Conservation (phyloP, 2,329 filamentous ascomycete genomes). For the Neonectria hederae region DNA sequence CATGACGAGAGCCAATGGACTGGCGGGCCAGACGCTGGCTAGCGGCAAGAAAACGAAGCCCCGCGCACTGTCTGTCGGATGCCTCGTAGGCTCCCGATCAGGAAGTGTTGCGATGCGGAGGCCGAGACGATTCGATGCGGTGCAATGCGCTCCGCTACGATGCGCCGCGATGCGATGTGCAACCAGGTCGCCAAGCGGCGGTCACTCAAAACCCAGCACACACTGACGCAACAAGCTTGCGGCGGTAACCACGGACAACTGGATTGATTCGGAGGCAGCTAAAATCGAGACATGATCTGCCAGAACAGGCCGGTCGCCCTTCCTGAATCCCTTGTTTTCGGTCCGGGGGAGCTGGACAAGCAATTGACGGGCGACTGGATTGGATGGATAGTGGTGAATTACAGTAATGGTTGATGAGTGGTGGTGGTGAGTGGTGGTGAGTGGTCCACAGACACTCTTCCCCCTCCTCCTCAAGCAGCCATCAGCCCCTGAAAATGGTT, state of each 20-base stretch:
- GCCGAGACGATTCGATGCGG: slow-evolving; percentile 27
- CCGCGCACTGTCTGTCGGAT: slow-evolving; percentile 23
- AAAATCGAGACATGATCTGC: slow-evolving; percentile 53
- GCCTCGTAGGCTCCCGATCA: slow-evolving; percentile 35
- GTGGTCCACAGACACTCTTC: slow-evolving; percentile 6
- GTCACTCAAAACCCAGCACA: slow-evolving; percentile 15
- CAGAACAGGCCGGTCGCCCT: slow-evolving; percentile 28
- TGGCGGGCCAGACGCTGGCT: slow-evolving; percentile 22
- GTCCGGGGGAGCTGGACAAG: slow-evolving; percentile 2
- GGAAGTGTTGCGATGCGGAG: slow-evolving; percentile 31
- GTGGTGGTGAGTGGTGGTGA: slow-evolving; percentile 9
- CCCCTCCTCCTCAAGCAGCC: slow-evolving; percentile 19
- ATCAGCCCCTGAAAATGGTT: slow-evolving; percentile 37
- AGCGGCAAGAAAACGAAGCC: slow-evolving; percentile 16
- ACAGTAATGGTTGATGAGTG: slow-evolving; percentile 7
- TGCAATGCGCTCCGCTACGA: background rate
- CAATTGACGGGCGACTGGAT: slow-evolving; percentile 1
- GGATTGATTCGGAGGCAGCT: slow-evolving; percentile 34
- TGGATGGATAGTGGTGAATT: slow-evolving; percentile 7
- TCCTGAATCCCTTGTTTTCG: slow-evolving; percentile 2
- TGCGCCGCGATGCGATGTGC: slow-evolving; percentile 34
- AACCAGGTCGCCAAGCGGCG: slow-evolving; percentile 15
- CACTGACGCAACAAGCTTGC: background rate
- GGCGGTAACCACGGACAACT: slow-evolving; percentile 10
- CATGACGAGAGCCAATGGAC: slow-evolving; percentile 33